Percentiles rank a stretch among this genome's conserved stretches.
These are phyloP conservation scores for Zychaea mexicana DNA, from an alignment of 371 early-diverging fungal genomes.

Conservation along the genomic window DNA sequence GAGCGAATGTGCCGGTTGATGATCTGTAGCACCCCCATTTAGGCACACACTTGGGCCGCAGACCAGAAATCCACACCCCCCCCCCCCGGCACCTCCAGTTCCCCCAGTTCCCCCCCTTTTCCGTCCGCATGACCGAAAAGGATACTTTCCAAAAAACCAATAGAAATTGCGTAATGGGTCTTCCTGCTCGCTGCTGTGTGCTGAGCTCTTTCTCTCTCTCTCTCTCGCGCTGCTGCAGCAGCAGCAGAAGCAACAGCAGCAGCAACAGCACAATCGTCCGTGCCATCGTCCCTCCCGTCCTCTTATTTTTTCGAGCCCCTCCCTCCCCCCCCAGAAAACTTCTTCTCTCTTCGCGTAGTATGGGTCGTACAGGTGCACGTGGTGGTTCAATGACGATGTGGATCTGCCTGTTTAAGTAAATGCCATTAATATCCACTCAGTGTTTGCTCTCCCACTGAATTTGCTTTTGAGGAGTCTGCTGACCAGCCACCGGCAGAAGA, in stretches of 20 bases:
- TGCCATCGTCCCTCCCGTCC: background rate
- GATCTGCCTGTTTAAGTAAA: too few species aligned
- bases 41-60: background rate
- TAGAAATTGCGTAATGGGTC: background rate
- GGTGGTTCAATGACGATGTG: too few species aligned
- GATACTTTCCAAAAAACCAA: background rate
- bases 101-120: background rate
- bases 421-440: too few species aligned
- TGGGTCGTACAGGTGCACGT: too few species aligned
- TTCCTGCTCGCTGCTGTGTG: background rate
- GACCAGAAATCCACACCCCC: too few species aligned
- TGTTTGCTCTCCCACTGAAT: too few species aligned
- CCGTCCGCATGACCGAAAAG: background rate
- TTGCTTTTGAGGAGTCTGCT: too few species aligned
- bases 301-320: background rate
- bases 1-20: too few species aligned
- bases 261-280: conserved; percentile 2
- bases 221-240: too few species aligned
- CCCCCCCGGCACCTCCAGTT: background rate
- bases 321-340: background rate
- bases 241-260: conserved; percentile 1
- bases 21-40: background rate
- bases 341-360: background rate
- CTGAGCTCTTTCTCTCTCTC: too few species aligned
- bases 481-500: too few species aligned